Evolutionary conservation across 2,329 filamentous ascomycete species (phyloP).

Genomic region (Aspergillus sp.): DNA sequence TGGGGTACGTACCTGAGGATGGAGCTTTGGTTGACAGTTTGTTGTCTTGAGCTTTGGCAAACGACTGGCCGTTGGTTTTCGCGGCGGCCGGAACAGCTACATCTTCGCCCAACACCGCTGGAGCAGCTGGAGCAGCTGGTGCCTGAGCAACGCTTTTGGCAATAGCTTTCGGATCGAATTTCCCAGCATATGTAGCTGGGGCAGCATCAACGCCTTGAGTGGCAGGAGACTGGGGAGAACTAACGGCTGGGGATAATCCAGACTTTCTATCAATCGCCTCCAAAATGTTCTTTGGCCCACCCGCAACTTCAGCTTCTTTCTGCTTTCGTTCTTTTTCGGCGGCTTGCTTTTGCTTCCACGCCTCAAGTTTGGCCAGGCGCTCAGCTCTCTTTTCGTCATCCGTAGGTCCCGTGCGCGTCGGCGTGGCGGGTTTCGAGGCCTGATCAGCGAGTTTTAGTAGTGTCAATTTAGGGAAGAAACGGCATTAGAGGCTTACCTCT

Average conservation of each 20-base stretch:
- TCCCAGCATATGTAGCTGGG: conserved; percentile 66
- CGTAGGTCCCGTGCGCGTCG: conserved; percentile 51
- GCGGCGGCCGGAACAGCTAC: conserved; percentile 50
- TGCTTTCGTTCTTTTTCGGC: conserved; percentile 73
- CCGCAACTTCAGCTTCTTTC: conserved; percentile 62
- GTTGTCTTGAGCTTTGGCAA: conserved; percentile 43
- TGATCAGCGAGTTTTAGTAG: conserved; percentile 29
- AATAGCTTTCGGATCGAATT: conserved; percentile 84
- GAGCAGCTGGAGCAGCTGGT: conserved; percentile 54
- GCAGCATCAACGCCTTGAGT: conserved; percentile 49
- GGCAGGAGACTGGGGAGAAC: conserved; percentile 53
- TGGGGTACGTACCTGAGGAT: conserved; percentile 37
- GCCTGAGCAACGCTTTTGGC: conserved; percentile 71
- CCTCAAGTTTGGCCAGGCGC: conserved; percentile 76
- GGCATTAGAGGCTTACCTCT: conserved; percentile 52
- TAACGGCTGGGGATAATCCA: conserved; percentile 53
- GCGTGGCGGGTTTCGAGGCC: conserved; percentile 54
- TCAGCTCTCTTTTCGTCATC: conserved; percentile 79
- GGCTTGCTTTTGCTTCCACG: conserved; percentile 86
- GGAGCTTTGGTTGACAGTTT: conserved; percentile 43
- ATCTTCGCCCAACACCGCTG: conserved; percentile 57
- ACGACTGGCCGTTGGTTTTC: conserved; percentile 41
- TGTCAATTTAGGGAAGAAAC: background rate
- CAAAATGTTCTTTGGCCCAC: conserved; percentile 65
- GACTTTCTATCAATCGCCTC: conserved; percentile 73